A percentile compares a stretch with the other conserved stretches of the same genome.
These are phyloP conservation scores for Lachancea waltii DNA, from an alignment of 805 yeast genomes.

Conservation along the genomic window DNA sequence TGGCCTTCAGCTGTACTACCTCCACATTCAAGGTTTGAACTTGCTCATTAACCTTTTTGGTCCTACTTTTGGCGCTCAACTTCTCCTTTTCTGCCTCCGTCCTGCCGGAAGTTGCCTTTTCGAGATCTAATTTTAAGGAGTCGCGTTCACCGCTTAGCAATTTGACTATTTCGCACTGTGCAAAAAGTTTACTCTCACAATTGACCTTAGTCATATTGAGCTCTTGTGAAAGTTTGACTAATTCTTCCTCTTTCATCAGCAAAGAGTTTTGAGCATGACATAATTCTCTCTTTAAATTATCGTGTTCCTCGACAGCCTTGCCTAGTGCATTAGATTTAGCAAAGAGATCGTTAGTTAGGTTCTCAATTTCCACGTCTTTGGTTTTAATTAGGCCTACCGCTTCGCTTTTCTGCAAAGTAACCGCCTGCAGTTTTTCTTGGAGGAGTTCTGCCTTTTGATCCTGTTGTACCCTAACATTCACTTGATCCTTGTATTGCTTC, in stretches of 20 bases:
- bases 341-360: slow-evolving; percentile 16
- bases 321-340: slow-evolving; percentile 1
- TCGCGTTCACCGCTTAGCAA: slow-evolving; percentile 29
- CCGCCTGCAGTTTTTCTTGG: slow-evolving; percentile 17
- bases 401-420: slow-evolving; percentile 23
- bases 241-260: neutral
- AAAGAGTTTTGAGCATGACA: neutral
- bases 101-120: slow-evolving; percentile 17
- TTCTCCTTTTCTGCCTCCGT: slow-evolving; percentile 17
- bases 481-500: slow-evolving; percentile 9
- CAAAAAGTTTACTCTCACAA: slow-evolving; percentile 33
- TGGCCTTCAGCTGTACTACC: slow-evolving; percentile 26
- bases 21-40: slow-evolving; percentile 28
- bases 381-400: slow-evolving; percentile 11
- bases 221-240: slow-evolving; percentile 5
- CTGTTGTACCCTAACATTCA: slow-evolving; percentile 13
- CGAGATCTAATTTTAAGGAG: slow-evolving; percentile 17
- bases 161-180: slow-evolving; percentile 32
- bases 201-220: slow-evolving; percentile 16
- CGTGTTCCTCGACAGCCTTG: slow-evolving; percentile 6
- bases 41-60: slow-evolving; percentile 26
- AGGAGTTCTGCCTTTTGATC: slow-evolving; percentile 17
- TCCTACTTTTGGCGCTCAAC: slow-evolving; percentile 12
- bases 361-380: slow-evolving; percentile 13
- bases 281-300: slow-evolving; percentile 1